Evolutionary conservation across 1,284 basidiomycete genomes (phyloP).

Genomic region (Microbotryum violaceum): DNA sequence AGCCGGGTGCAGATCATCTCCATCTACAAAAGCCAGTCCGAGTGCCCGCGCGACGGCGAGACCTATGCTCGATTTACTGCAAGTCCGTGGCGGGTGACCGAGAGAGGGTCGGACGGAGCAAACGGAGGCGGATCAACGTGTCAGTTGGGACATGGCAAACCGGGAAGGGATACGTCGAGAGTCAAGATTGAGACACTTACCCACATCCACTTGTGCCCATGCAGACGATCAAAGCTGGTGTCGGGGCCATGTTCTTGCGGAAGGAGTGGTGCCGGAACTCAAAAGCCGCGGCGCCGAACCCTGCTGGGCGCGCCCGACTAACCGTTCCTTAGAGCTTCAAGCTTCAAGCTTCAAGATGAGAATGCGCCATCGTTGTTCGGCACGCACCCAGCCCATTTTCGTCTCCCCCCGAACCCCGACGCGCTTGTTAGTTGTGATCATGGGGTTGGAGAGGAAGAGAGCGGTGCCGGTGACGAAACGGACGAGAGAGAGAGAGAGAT

Average conservation of each 20-base stretch:
- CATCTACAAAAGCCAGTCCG: constrained; percentile 71
- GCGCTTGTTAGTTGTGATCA: no score
- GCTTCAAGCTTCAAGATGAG: no score
- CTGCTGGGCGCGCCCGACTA: no score
- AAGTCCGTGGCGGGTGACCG: constrained; percentile 4
- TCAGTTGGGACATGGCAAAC: neutral
- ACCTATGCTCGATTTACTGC: constrained; percentile 77
- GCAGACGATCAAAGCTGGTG: constrained; percentile 29
- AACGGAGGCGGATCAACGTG: neutral
- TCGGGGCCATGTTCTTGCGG: constrained; percentile 3
- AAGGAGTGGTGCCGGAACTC: neutral
- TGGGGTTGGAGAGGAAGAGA: no score
- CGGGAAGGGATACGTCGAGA: no score
- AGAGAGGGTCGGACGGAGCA: neutral
- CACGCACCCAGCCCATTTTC: no score
- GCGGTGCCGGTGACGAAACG: no score
- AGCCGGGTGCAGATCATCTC: constrained; percentile 76
- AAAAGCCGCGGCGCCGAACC: no score
- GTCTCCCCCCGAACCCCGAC: no score
- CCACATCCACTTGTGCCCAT: constrained; percentile 36
- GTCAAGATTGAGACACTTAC: neutral
- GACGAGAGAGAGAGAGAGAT: no score
- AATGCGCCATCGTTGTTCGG: no score
- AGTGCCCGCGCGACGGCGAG: constrained; percentile 55
- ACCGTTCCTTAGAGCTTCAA: no score